phyloP scores from a whole-genome alignment of 768 basidiomycete genomes.

The Boletus barrowsii region DNA sequence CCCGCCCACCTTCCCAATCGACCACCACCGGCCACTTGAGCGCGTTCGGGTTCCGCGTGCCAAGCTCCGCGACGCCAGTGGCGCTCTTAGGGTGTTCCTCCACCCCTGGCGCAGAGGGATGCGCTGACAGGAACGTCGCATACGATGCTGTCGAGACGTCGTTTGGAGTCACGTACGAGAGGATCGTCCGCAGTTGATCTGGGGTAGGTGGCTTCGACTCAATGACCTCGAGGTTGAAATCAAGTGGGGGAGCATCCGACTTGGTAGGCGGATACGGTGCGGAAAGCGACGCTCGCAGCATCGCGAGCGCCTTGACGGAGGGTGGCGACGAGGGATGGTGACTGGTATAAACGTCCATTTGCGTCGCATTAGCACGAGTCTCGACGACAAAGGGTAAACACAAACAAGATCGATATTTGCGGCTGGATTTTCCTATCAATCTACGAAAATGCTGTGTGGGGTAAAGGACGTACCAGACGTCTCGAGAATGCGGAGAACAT shows the following conservation, averaged over 20 bases:
- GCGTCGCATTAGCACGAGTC: conserved; percentile 1
- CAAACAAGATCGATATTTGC: conserved; percentile 67
- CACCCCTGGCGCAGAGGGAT: conserved; percentile 44
- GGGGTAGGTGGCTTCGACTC: conserved; percentile 60
- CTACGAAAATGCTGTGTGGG: neutral
- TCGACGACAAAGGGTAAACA: conserved; percentile 9
- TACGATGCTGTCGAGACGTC: conserved; percentile 33
- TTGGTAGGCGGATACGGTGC: conserved; percentile 58
- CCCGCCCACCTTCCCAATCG: conserved; percentile 67
- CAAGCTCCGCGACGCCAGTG: conserved; percentile 49
- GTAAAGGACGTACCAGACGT: conserved; percentile 27
- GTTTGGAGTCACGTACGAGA: conserved; percentile 47
- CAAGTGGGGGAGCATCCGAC: conserved; percentile 47
- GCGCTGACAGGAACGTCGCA: conserved; percentile 55
- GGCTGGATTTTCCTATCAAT: conserved; percentile 34
- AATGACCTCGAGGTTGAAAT: conserved; percentile 70
- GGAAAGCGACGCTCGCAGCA: conserved; percentile 58
- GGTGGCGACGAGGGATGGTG: conserved; percentile 65
- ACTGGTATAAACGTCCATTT: conserved; percentile 33
- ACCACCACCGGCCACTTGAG: conserved; percentile 82
- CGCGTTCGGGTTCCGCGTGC: conserved; percentile 51
- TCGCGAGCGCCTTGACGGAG: conserved; percentile 55
- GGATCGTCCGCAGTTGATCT: conserved; percentile 66
- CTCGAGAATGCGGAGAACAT: conserved; percentile 41
- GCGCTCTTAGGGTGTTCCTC: conserved; percentile 40